Base-by-base conservation (phyloP, 345 rosid species). In the Hibiscus tridactylites region DNA sequence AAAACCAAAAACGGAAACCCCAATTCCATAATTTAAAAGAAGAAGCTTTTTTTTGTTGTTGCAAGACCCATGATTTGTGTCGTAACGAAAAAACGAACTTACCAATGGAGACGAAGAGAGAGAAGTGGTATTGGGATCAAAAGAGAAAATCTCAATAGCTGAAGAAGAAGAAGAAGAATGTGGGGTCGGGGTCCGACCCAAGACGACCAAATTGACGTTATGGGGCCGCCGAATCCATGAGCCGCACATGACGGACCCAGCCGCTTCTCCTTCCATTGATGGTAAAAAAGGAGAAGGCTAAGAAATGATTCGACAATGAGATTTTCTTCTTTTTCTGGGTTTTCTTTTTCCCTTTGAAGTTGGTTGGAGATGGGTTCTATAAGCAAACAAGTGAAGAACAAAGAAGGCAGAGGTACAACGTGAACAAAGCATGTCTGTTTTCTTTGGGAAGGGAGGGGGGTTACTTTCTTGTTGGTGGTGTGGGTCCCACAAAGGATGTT, bases 221-320 rank as follows among this genome's bases (percentile, higher is more conserved):
- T 86, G 95, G 58, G 95, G 92, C 49, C 92, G 83, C 66, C 93
- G 91, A 85, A 94, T 90, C 98, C 98, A 91, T 75, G 98, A 87
- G 66, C 96, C 95, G 71, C 91, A 90, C 54, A 86, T 83, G 68
- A 90, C 90, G 61, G 81, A 63, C 24, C 80, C 87, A 24, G 77
- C 73, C 57, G 47, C 81, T 74, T 71, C 82, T 47, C 29, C 78
- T 59, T 81, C 89, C 92, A 88, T 87, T 74, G 35, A 16, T 9
- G 53, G 73, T 26, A 1, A 28, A 28, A 6, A 37, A 8, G 29
- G n/a, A 3, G 7, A n/a, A n/a, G 2, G 3, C 26, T 17, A 9
- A 54, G 59, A 54, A 8, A 6, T 17, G 2, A 54, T 54, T 54
- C 28, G 21, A 50, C n/a, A 50, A 42, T 29, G 31, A 29, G 31